These are phyloP conservation scores for Epichloe hybrida DNA, from an alignment of 2,329 filamentous ascomycete genomes.

Conservation along the genomic window DNA sequence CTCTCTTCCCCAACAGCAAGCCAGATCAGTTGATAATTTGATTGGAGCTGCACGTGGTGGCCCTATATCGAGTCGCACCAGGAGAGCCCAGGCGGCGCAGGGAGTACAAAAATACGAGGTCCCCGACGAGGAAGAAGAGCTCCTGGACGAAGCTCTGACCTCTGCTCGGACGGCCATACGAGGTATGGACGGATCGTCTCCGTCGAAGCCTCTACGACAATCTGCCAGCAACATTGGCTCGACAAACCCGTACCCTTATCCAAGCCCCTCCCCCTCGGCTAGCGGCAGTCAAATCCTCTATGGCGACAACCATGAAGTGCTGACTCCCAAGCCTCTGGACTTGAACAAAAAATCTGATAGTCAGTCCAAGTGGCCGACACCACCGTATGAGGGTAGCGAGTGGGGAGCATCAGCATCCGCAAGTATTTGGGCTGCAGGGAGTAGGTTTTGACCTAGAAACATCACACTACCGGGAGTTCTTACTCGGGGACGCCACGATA, in stretches of 20 bases:
- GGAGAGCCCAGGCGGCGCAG: constrained; percentile 60
- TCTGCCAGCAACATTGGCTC: constrained; percentile 51
- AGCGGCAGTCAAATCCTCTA: constrained; percentile 68
- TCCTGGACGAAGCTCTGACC: constrained; percentile 76
- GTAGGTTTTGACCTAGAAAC: constrained; percentile 34
- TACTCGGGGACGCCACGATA: constrained; percentile 10
- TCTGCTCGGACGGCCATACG: constrained; percentile 65
- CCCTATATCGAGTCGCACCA: constrained; percentile 66
- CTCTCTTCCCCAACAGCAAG: constrained; percentile 48
- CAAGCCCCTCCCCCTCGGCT: constrained; percentile 63
- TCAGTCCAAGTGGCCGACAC: constrained; percentile 77
- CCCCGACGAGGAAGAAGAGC: constrained; percentile 90
- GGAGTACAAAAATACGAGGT: constrained; percentile 81
- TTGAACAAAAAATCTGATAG: constrained; percentile 43
- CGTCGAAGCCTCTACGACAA: constrained; percentile 36
- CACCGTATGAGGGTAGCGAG: constrained; percentile 85
- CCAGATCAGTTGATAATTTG: constrained; percentile 50
- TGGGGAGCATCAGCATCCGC: constrained; percentile 77
- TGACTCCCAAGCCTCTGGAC: constrained; percentile 58
- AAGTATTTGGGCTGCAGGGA: constrained; percentile 64
- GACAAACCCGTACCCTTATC: constrained; percentile 38
- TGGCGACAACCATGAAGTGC: constrained; percentile 46
- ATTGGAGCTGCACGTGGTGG: constrained; percentile 40
- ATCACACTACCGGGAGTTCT: neutral
- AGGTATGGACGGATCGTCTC: constrained; percentile 44